Evolutionary conservation across 768 basidiomycete genomes (phyloP), one percentile per base, ranked within the genome.

Genomic region (Psilocybe azurescens): DNA sequence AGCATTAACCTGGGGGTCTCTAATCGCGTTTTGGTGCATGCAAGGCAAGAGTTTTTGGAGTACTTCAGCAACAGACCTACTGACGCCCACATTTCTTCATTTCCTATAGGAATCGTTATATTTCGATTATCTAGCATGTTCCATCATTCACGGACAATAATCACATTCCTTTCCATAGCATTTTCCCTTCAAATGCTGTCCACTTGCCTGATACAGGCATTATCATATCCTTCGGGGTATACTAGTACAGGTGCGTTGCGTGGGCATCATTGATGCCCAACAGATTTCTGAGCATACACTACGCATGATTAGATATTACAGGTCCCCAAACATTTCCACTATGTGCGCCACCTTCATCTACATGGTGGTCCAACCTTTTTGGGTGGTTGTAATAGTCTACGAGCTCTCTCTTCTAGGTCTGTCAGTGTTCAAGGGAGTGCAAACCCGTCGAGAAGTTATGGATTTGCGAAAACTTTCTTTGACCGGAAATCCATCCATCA

Each of bases 121-220:
- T 55, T 60, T 28, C 53, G 59, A 49, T 18, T 60, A 36, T 54
- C 59, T 8, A 60, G 59, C 53, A 60, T 60, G 33, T 60, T 55
- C 30, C 18, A 53, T 33, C 53, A 55, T 36, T 36, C 29, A 6
- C 53, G 53, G 18, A 55, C n/a, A 11, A 56, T 60, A 14, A 54
- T 55, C n/a, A 44, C 20, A 9, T 3, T 38, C 16, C 53, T 60
- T 18, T n/a, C 54, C 7, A 20, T n/a, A 7, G 53, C 53, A 7
- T 60, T 55, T 29, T 16, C 11, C 3, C 5, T 44, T 10, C 53
- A 60, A 30, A 32, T 56, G 4, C 18, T 39, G 10, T 5, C 54
- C 1, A 55, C 49, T 1, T 16, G 44, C 18, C 5, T 55, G 10
- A 48, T 51, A 30, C 39, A 46, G 44, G 41, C 13, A 2, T 28